Evolutionary conservation across 306 rosid genomes (phyloP), one percentile per base, ranked within the genome.

Genomic region (Urtica urens): DNA sequence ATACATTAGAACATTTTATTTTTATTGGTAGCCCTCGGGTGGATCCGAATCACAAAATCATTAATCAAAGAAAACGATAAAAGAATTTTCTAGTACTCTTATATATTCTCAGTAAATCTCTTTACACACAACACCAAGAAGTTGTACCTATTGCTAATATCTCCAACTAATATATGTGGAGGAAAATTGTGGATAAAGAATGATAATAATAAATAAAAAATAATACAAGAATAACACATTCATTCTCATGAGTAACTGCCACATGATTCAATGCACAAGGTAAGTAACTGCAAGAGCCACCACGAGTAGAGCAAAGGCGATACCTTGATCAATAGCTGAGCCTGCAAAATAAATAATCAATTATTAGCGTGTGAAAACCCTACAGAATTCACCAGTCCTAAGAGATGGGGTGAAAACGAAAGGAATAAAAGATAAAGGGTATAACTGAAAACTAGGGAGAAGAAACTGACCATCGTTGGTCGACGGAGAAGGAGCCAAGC

Each of bases 221-320:
- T 9, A 13, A 35, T 13, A 35, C n/a, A 3, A 35, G n/a, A 10
- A 35, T 3, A 13, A 35, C 11, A 10, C 40, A 35, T 35, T 3
- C 7, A 35, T 1, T 16, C n/a, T 3, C 4, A 9, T 35, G n/a
- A n/a, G n/a, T n/a, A n/a, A n/a, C n/a, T n/a, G n/a, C n/a, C n/a
- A n/a, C n/a, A 10, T 16, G 25, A 52, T 61, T 82, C 31, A 83
- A 41, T 83, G 94, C 25, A 77, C 2, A 19, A 72, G 59, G 62
- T 83, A 83, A 2, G 94, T 77, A 22, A 83, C 42, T 16, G 70
- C 88, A 10, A 83, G 62, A 20, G 94, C 94, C 57, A 79, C 55
- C n/a, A 77, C 0, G 65, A 83, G 62, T 12, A 83, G 88, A 38
- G 60, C 14, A 58, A 76, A 83, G 50, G 80, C 88, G 50, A 79